Evolutionary conservation across 2,329 filamentous ascomycete species (phyloP), one percentile per base, ranked within the genome.

Genomic region (Cryphonectria japonica): DNA sequence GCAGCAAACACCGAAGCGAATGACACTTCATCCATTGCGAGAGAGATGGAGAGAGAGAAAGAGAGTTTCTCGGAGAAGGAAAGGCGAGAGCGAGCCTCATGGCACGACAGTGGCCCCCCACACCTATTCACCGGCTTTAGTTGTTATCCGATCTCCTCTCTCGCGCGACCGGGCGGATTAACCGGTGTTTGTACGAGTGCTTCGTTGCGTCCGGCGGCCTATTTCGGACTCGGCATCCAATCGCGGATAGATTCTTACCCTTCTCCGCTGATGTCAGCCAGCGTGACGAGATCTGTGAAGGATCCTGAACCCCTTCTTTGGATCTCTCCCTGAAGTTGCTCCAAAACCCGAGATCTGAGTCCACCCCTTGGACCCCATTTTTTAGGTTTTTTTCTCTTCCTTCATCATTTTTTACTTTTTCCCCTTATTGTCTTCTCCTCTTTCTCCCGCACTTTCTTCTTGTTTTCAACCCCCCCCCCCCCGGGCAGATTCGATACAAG

Each of bases 341-440:
- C 32, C 59, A 39, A 39, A 32, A 61, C 34, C 59, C 59, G 59
- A 61, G 59, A 61, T 61, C 59, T 61, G 34, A 41, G 14, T 37
- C 43, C 19, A 39, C 22, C 22, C 5, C 22, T 2, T 26, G 4
- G 16, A 34, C 32, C 59, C 59, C 32, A 26, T 13, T n/a, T 65
- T 50, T 65, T 52, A 19, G 6, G 9, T 54, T 4, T 54, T 54
- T 54, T 29, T 1, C 29, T 54, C 8, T 26, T 6, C 22, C 19
- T 29, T 54, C 1, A 2, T 39, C 7, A 11, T 13, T 54, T 54
- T 29, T 54, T 8, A 39, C 37, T 39, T 39, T 39, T 1, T 11
- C 37, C 37, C 37, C 37, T 52, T 43, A 8, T 54, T 1, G 3
- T 46, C 43, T 54, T 54, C 2, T 14, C 9, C 26, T 9, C 26